phyloP scores from a whole-genome alignment of 768 basidiomycete genomes.

The Gloeopeniophorella convolvens region DNA sequence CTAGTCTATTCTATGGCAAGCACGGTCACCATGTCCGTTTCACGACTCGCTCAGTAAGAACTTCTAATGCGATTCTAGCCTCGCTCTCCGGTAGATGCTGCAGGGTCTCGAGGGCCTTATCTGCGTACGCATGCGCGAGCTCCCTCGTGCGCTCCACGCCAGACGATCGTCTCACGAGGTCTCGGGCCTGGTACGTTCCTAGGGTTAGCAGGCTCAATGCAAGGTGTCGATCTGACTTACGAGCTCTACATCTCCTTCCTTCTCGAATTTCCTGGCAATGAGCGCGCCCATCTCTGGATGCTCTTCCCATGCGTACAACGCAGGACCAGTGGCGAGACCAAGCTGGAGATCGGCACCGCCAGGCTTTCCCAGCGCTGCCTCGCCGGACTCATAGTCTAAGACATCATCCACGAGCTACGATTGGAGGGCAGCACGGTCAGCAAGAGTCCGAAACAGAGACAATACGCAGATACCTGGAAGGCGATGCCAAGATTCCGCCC shows the following conservation, averaged over 20 bases:
- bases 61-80: constrained; percentile 68
- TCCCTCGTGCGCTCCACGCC: constrained; percentile 73
- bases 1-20: not conserved
- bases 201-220: no score
- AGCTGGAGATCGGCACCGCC: constrained; percentile 57
- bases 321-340: constrained; percentile 76
- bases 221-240: constrained; percentile 36
- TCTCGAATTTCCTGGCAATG: constrained; percentile 71
- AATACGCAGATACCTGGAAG: constrained; percentile 64
- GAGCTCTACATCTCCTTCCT: constrained; percentile 72
- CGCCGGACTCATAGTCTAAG: constrained; percentile 82
- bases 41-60: constrained; percentile 61
- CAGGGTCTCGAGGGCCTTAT: constrained; percentile 68
- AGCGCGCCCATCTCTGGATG: constrained; percentile 68
- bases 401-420: constrained; percentile 89
- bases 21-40: constrained; percentile 44
- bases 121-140: constrained; percentile 70
- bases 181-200: constrained; percentile 44
- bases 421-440: not conserved
- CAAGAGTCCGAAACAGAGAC: not conserved
- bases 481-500: constrained; percentile 88
- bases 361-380: constrained; percentile 78
- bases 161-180: constrained; percentile 60
- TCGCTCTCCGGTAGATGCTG: constrained; percentile 72
- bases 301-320: constrained; percentile 82